Evolutionary conservation across 345 rosid genomes (phyloP).

Genomic region (Nephelium lappaceum): DNA sequence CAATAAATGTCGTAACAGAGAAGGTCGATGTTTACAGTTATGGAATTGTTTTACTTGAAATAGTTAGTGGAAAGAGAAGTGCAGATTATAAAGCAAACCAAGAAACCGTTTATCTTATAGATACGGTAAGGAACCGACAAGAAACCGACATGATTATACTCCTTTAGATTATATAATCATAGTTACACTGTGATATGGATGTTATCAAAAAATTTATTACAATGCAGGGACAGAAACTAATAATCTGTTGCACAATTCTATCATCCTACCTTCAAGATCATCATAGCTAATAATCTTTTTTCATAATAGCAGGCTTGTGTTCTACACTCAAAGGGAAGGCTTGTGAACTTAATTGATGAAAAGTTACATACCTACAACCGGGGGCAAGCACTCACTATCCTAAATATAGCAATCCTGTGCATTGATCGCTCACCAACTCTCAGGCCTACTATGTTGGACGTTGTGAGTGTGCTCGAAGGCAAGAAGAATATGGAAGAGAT

Average conservation of each 20-base stretch:
- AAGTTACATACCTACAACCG: background rate
- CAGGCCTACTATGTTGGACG: conserved; percentile 25
- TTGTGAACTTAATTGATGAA: conserved; percentile 10
- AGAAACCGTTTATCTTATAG: conserved; percentile 18
- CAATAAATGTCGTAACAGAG: conserved; percentile 6
- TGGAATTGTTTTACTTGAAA: conserved; percentile 28
- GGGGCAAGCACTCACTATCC: background rate
- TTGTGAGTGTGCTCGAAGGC: conserved; percentile 11
- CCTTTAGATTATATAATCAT: background rate
- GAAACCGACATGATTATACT: background rate
- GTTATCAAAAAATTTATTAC: too few relatives aligned
- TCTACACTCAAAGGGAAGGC: background rate
- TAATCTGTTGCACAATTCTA: background rate
- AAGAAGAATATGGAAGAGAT: background rate
- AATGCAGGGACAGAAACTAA: too few relatives aligned
- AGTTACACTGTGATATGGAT: background rate
- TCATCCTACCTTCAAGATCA: conserved; percentile 1
- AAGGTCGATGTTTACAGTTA: conserved; percentile 28
- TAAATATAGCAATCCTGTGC: conserved; percentile 22
- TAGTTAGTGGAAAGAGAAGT: conserved; percentile 20
- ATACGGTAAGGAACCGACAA: conserved; percentile 22
- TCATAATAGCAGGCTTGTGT: conserved; percentile 16
- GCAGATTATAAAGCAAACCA: background rate
- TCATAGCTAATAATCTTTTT: background rate
- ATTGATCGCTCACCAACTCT: conserved; percentile 21